phyloP scores from a whole-genome alignment of 2,329 filamentous ascomycete species.

The Rutstroemia sp. region DNA sequence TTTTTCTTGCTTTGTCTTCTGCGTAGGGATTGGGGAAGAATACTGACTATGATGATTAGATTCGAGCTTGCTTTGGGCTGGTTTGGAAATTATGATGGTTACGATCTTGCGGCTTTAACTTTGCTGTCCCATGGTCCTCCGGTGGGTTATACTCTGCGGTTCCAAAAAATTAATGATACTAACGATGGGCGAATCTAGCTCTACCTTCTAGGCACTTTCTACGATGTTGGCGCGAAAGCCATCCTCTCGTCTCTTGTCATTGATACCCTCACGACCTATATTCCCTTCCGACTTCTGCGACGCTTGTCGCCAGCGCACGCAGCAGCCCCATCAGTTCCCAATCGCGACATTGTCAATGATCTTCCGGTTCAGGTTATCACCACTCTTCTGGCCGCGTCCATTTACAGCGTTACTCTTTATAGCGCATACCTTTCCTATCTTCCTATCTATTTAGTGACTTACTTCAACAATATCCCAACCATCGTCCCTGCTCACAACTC shows the following conservation, averaged over 20 bases:
- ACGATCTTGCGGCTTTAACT: slow-evolving; percentile 58
- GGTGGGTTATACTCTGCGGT: slow-evolving; percentile 34
- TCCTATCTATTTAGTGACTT: slow-evolving; percentile 61
- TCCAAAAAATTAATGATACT: slow-evolving; percentile 12
- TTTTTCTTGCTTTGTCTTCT: slow-evolving; percentile 4
- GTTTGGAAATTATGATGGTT: slow-evolving; percentile 66
- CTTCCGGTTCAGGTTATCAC: slow-evolving; percentile 55
- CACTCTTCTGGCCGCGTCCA: slow-evolving; percentile 58
- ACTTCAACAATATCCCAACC: slow-evolving; percentile 67
- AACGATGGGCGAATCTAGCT: slow-evolving; percentile 39
- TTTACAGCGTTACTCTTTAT: slow-evolving; percentile 70
- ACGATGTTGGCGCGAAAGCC: slow-evolving; percentile 56
- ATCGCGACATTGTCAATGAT: slow-evolving; percentile 60
- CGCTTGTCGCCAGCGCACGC: slow-evolving; percentile 57
- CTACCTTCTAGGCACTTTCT: slow-evolving; percentile 72
- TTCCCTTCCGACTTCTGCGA: slow-evolving; percentile 71
- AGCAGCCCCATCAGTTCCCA: slow-evolving; percentile 44
- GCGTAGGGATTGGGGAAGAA: neutral
- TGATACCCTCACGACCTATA: slow-evolving; percentile 59
- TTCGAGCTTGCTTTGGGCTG: slow-evolving; percentile 66
- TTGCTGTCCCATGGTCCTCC: slow-evolving; percentile 69
- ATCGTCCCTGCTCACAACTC: slow-evolving; percentile 61
- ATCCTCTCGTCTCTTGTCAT: slow-evolving; percentile 56
- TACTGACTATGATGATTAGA: slow-evolving; percentile 36
- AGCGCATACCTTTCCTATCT: slow-evolving; percentile 63